Evolutionary conservation across 1,284 basidiomycete genomes (phyloP), one percentile per base, ranked within the genome.

Genomic region (Papiliotrema fonsecae): DNA sequence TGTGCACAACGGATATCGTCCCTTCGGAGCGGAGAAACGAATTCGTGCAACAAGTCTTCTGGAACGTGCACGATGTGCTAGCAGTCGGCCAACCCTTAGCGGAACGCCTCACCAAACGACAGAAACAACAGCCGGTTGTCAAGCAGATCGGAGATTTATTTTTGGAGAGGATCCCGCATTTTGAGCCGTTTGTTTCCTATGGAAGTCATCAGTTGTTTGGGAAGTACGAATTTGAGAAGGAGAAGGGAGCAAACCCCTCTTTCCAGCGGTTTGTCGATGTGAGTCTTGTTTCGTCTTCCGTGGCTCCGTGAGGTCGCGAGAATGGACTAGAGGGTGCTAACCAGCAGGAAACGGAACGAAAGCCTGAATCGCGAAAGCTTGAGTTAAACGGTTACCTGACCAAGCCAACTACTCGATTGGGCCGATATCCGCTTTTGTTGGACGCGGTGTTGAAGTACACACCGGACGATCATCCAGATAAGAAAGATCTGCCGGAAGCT

Each of bases 221-320:
- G 19, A 98, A 98, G 74, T 97, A 92, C 71, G 91, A 97, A 75
- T 97, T 98, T 70, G 96, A 98, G 77, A 94, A 92, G 79, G 96
- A 98, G 77, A 97, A 97, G 78, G 83, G 81, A 45, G 79, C 84
- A 43, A 98, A 99, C 75, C 81, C 86, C 1, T 86, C 84, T n/a
- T 99, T 99, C 76, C 86, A 90, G 47, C 83, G 83, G 60, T 99
- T 98, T 74, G 96, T 98, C 41, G 96, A 97, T 78, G 88, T 89
- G 59, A 56, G 63, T 57, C 18, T 6, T 28, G 45, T 40, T n/a
- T 32, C 10, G 10, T n/a, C n/a, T 9, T 10, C 30, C 9, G 19
- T 10, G 6, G 50, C 55, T 42, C 50, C 47, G 4, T 40, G 14
- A 5, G 6, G 6, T n/a, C 34, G 4, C 22, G 7, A 2, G 14